Base-by-base conservation (phyloP, 2,329 filamentous ascomycete species). In the Venturia aucupariae region DNA sequence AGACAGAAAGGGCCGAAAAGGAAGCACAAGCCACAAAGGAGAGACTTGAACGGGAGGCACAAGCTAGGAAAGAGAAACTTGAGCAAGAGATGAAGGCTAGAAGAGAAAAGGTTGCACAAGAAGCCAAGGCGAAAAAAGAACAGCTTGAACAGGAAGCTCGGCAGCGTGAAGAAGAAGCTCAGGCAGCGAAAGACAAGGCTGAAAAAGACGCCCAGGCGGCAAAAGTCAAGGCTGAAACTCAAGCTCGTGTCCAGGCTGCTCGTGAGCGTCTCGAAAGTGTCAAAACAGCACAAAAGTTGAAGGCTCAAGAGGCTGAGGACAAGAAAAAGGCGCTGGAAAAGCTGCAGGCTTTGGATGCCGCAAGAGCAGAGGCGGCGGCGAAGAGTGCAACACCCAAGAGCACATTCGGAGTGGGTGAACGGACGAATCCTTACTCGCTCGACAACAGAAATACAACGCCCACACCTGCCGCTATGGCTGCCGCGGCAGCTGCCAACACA, bases 341-440 rank as follows among this genome's bases (percentile, higher is more conserved):
- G n/a, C 15, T n/a, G 8, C 13, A 57, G 27, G 30, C 51, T 27
- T 11, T 64, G n/a, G 64, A 30, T 32, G 22, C 54, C 22, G 39
- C 44, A 55, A 60, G 41, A 51, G 60, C 54, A 24, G 61, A 65
- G 51, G 22, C 48, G 13, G 48, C 48, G 6, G 30, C 27, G 55
- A 51, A 13, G 30, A 22, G 30, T 17, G 32, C 46, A 2, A 13
- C 48, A 30, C 48, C 48, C 22, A 54, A 27, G 22, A 57, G 51
- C 30, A 61, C 10, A 24, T 67, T 68, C 39, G 82, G 84, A 39
- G 82, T 87, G 27, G 87, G 87, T 61, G 87, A 90, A 74, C 86
- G 82, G 75, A 86, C 82, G 61, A 88, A 85, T 74, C 86, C 86
- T 69, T 90, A 88, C 83, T 86, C 87, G 6, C 85, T 82, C 70